A percentile compares a stretch with the other conserved stretches of the same genome.
phyloP scores from a whole-genome alignment of 306 rosid genomes.

The Trichosanthes truncata region DNA sequence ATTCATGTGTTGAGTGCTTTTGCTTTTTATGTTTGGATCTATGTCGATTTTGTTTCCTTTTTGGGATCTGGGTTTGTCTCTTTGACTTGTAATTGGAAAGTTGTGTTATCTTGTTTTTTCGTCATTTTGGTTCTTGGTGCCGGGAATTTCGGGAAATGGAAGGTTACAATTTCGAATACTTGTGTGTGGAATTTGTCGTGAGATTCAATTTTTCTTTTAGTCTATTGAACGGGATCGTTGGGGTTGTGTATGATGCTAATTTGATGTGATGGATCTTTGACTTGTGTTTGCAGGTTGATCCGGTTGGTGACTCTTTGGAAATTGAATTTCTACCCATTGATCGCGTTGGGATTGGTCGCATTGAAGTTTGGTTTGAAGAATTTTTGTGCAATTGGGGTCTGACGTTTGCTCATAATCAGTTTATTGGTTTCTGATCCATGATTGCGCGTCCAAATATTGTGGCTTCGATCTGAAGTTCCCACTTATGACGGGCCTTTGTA shows the following conservation, averaged over 20 bases:
- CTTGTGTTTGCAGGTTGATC: conserved; percentile 40
- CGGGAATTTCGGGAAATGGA: conserved; percentile 13
- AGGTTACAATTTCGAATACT: conserved; percentile 13
- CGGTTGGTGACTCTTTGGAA: conserved; percentile 10
- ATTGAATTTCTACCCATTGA: conserved; percentile 15
- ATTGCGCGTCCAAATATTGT: conserved; percentile 6
- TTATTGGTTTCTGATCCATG: conserved; percentile 20
- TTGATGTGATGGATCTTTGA: conserved; percentile 30
- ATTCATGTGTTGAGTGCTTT: conserved; percentile 9
- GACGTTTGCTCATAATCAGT: not conserved
- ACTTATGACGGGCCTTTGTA: conserved; percentile 8
- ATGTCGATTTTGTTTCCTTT: conserved; percentile 16
- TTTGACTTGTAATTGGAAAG: conserved; percentile 6
- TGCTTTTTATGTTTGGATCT: conserved; percentile 34
- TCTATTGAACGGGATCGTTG: conserved; percentile 1
- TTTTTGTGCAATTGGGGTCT: not conserved
- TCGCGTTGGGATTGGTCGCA: not conserved
- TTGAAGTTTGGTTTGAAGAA: not conserved
- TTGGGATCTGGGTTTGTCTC: conserved; percentile 26
- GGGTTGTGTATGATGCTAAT: conserved; percentile 7
- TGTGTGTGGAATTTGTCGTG: conserved; percentile 11
- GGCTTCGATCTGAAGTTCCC: conserved; percentile 13
- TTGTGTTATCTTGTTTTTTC: conserved; percentile 1
- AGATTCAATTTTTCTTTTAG: conserved; percentile 9
- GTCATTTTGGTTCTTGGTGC: conserved; percentile 14